A percentile compares a stretch with the other conserved stretches of the same genome.
Evolutionary conservation across 768 basidiomycete genomes (phyloP).

Genomic region (Gloeophyllum trabeum): DNA sequence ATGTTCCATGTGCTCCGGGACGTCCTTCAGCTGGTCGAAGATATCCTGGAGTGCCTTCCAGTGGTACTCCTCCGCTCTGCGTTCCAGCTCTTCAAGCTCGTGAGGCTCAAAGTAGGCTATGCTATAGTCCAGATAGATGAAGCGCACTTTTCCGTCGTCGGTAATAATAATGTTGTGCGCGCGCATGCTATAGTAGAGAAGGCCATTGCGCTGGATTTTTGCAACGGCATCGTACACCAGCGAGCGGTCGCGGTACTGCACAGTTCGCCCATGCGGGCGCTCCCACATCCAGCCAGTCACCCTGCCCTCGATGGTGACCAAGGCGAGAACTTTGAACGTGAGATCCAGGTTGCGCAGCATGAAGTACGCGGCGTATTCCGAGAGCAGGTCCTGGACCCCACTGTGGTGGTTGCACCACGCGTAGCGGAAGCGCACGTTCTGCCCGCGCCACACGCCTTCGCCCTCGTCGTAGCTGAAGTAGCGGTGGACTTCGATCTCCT

Average conservation of each 20-base stretch:
- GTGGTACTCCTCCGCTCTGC: not conserved
- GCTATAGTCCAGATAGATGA: constrained; percentile 10
- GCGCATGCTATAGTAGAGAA: constrained; percentile 10
- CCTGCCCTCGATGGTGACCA: constrained; percentile 15
- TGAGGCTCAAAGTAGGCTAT: not conserved
- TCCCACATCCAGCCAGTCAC: constrained; percentile 21
- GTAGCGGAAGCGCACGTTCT: not conserved
- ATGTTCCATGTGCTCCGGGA: no score
- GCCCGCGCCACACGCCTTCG: not conserved
- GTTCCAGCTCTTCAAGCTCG: not conserved
- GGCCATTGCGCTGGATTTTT: constrained; percentile 18
- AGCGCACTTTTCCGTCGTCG: constrained; percentile 15
- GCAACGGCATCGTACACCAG: constrained; percentile 18
- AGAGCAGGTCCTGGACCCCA: no score
- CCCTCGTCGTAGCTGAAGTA: constrained; percentile 9
- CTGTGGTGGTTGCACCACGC: no score
- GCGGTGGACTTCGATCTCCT: constrained; percentile 17
- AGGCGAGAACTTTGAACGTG: constrained; percentile 16
- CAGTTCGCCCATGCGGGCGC: constrained; percentile 16
- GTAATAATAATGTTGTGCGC: constrained; percentile 19
- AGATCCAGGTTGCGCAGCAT: constrained; percentile 8
- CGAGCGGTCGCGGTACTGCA: constrained; percentile 10
- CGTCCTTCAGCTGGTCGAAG: not conserved
- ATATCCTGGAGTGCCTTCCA: not conserved
- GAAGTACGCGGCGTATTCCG: not conserved